phyloP scores from a whole-genome alignment of 1,284 basidiomycete genomes.

The Pholiota adiposa region DNA sequence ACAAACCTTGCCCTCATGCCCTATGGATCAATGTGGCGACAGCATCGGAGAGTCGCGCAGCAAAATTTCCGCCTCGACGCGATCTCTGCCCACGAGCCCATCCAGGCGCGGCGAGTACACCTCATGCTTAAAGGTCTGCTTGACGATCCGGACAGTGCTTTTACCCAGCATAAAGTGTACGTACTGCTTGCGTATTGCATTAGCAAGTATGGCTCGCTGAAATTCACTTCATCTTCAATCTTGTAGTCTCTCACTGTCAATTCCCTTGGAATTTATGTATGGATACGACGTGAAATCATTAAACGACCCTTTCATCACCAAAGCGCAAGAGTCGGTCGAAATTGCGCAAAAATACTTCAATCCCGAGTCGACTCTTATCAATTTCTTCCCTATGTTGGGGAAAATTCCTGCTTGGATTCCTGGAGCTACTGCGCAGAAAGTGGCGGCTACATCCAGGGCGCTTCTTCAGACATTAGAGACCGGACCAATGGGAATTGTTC shows the following conservation, averaged over 20 bases:
- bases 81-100: constrained; percentile 18
- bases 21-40: constrained; percentile 29
- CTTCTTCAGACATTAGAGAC: background rate
- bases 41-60: constrained; percentile 27
- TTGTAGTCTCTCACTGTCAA: constrained; percentile 24
- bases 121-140: constrained; percentile 27
- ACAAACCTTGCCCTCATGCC: constrained; percentile 25
- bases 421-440: background rate
- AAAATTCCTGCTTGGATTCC: constrained; percentile 27
- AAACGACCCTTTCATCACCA: constrained; percentile 27
- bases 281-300: constrained; percentile 28
- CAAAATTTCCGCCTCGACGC: constrained; percentile 29
- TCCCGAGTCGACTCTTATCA: constrained; percentile 20
- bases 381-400: constrained; percentile 24
- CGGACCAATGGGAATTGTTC: background rate
- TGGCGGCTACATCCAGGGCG: background rate
- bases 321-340: constrained; percentile 22
- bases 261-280: constrained; percentile 29
- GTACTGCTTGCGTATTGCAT: too few species aligned
- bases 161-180: constrained; percentile 27
- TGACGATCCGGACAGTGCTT: constrained; percentile 20
- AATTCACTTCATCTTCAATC: too few species aligned
- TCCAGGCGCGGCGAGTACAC: constrained; percentile 24
- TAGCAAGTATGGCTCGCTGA: too few species aligned
- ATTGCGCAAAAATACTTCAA: constrained; percentile 8